Evolutionary conservation across 805 yeast genomes (phyloP).

Genomic region (Komagataella phaffii): DNA sequence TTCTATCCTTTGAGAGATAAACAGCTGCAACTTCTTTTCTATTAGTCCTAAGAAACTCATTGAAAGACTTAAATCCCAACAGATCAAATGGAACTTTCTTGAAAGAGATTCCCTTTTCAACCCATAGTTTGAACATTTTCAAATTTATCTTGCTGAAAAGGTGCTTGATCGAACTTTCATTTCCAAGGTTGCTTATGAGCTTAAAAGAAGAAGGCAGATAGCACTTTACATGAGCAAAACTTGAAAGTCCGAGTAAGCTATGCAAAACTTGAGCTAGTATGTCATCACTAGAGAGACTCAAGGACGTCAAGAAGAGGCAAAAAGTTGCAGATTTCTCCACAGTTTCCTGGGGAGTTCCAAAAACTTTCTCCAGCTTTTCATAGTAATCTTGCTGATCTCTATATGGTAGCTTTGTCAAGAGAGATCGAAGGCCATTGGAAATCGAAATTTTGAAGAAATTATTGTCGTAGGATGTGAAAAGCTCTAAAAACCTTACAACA

Average conservation of each 20-base stretch:
- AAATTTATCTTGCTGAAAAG: constrained; percentile 19
- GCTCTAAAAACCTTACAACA: neutral
- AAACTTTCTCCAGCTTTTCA: constrained; percentile 14
- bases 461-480: neutral
- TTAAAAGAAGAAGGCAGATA: constrained; percentile 18
- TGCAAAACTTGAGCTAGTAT: constrained; percentile 21
- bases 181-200: constrained; percentile 10
- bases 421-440: neutral
- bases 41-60: constrained; percentile 20
- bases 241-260: constrained; percentile 27
- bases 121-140: constrained; percentile 30
- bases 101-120: constrained; percentile 17
- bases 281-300: constrained; percentile 18
- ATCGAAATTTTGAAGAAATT: neutral
- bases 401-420: neutral
- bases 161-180: constrained; percentile 4
- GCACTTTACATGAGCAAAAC: constrained; percentile 15
- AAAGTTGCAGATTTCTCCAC: constrained; percentile 25
- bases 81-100: constrained; percentile 24
- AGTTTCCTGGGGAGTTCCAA: constrained; percentile 22
- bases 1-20: constrained; percentile 10
- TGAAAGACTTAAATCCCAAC: constrained; percentile 20
- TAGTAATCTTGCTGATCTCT: constrained; percentile 16
- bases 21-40: constrained; percentile 26
- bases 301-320: constrained; percentile 18